A percentile compares a stretch with the other conserved stretches of the same genome.
Conservation (phyloP, 306 rosid genomes). For the Nissolia schottii region DNA sequence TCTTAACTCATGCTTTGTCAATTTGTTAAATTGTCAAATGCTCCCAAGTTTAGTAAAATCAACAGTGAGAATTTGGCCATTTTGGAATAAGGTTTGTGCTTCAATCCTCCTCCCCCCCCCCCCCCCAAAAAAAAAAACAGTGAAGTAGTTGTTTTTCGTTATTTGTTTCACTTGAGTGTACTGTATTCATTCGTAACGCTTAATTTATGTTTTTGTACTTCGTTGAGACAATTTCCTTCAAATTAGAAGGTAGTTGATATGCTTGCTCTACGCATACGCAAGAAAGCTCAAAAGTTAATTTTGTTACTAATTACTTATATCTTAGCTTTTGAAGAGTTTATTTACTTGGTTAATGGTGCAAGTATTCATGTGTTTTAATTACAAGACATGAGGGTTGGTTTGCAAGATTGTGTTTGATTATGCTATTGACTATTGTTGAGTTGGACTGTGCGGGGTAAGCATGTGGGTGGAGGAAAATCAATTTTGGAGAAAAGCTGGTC, state of each 20-base stretch:
- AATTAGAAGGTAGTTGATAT: neutral
- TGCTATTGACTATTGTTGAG: neutral
- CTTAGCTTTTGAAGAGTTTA: neutral
- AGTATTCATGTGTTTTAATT: neutral
- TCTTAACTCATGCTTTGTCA: neutral
- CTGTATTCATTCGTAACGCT: too few species aligned
- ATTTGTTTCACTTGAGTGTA: neutral
- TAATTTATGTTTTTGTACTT: neutral
- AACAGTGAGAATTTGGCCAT: conserved; percentile 9
- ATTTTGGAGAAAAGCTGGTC: neutral
- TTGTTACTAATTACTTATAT: neutral
- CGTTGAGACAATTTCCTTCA: neutral
- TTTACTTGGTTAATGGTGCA: neutral
- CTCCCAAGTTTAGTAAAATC: neutral
- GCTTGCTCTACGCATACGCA: neutral
- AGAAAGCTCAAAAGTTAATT: neutral
- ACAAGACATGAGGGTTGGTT: neutral
- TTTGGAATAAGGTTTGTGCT: neutral
- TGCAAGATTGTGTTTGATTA: neutral
- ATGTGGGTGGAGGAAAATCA: neutral
- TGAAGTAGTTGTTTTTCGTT: neutral
- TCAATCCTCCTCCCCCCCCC: neutral
- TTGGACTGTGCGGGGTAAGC: neutral
- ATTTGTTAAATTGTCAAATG: conserved; percentile 17
- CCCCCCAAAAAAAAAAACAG: neutral